Percentiles rank a stretch among this genome's conserved stretches.
phyloP scores from a whole-genome alignment of 208 protist genomes.

The Wallacemonas collosoma region DNA sequence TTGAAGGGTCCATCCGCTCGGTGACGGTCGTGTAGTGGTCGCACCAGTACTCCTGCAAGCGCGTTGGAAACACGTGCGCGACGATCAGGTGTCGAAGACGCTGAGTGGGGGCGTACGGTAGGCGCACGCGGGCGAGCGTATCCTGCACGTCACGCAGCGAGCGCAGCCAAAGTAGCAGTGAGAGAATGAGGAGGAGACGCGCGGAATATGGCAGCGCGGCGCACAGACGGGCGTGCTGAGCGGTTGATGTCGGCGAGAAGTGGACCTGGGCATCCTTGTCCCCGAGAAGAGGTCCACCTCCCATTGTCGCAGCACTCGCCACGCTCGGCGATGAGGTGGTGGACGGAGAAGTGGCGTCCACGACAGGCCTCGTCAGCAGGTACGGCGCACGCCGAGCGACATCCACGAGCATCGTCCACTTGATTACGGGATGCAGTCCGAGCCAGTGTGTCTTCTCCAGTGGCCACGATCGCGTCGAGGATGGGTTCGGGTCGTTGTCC shows the following conservation, averaged over 20 bases:
- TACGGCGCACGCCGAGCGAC: slow-evolving; percentile 51
- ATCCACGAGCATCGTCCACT: slow-evolving; percentile 75
- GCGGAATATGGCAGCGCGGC: slow-evolving; percentile 54
- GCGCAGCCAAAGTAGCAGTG: slow-evolving; percentile 66
- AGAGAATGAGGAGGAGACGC: slow-evolving; percentile 63
- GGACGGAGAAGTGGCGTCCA: background rate
- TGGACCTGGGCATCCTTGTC: slow-evolving; percentile 26
- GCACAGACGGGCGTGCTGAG: slow-evolving; percentile 36
- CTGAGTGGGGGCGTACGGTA: slow-evolving; percentile 53
- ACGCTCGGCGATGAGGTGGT: too few species aligned
- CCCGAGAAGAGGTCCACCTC: slow-evolving; percentile 3
- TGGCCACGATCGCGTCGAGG: background rate
- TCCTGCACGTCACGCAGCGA: slow-evolving; percentile 71
- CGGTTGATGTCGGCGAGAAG: slow-evolving; percentile 25
- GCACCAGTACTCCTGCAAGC: slow-evolving; percentile 56
- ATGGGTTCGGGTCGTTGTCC: background rate
- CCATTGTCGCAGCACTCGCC: too few species aligned
- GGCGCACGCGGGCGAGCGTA: slow-evolving; percentile 54
- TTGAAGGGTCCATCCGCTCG: slow-evolving; percentile 35
- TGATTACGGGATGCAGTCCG: slow-evolving; percentile 66
- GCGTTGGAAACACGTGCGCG: slow-evolving; percentile 67
- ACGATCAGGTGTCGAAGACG: slow-evolving; percentile 34
- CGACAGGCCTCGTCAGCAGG: slow-evolving; percentile 39
- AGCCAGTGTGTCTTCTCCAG: slow-evolving; percentile 55
- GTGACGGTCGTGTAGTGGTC: slow-evolving; percentile 63